A percentile compares a stretch with the other conserved stretches of the same genome.
phyloP scores from a whole-genome alignment of 495 filamentous ascomycete genomes.

The Xylaria nigripes region DNA sequence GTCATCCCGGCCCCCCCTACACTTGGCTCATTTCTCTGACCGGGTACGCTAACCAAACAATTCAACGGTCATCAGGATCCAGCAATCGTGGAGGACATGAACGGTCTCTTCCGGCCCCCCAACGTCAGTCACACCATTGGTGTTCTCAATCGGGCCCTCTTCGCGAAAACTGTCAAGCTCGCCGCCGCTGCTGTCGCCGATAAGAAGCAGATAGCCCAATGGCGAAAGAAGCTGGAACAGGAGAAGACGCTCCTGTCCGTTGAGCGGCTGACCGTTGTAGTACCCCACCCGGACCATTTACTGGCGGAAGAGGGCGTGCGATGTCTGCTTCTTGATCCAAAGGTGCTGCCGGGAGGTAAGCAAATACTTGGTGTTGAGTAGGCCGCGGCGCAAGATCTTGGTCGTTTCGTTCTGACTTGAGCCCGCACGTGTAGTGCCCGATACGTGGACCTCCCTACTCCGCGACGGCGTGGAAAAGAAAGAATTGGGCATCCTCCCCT shows the following conservation, averaged over 20 bases:
- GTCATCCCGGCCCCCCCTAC: background rate
- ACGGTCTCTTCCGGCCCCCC: slow-evolving; percentile 61
- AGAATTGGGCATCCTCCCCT: slow-evolving; percentile 62
- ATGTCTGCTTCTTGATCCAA: slow-evolving; percentile 65
- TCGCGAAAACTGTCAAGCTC: slow-evolving; percentile 62
- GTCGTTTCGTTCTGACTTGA: slow-evolving; percentile 8
- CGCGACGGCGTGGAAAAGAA: slow-evolving; percentile 57
- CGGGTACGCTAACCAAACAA: slow-evolving; percentile 2
- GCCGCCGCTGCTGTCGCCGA: slow-evolving; percentile 74
- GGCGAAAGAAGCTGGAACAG: slow-evolving; percentile 50
- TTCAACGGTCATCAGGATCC: slow-evolving; percentile 1
- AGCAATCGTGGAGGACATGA: slow-evolving; percentile 27
- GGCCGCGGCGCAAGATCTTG: slow-evolving; percentile 1
- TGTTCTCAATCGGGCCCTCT: slow-evolving; percentile 76
- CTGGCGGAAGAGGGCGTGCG: slow-evolving; percentile 50
- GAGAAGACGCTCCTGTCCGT: slow-evolving; percentile 49
- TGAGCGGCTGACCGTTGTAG: slow-evolving; percentile 49
- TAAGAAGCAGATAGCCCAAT: slow-evolving; percentile 57
- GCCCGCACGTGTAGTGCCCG: slow-evolving; percentile 46
- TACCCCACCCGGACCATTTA: slow-evolving; percentile 45
- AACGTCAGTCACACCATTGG: slow-evolving; percentile 55
- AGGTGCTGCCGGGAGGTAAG: slow-evolving; percentile 59
- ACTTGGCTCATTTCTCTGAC: background rate
- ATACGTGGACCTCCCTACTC: slow-evolving; percentile 66
- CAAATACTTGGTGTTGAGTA: background rate